A percentile compares a stretch with the other conserved stretches of the same genome.
Evolutionary conservation across 352 stramenopile species (phyloP).

Genomic region (Phytopythium oedochilum): DNA sequence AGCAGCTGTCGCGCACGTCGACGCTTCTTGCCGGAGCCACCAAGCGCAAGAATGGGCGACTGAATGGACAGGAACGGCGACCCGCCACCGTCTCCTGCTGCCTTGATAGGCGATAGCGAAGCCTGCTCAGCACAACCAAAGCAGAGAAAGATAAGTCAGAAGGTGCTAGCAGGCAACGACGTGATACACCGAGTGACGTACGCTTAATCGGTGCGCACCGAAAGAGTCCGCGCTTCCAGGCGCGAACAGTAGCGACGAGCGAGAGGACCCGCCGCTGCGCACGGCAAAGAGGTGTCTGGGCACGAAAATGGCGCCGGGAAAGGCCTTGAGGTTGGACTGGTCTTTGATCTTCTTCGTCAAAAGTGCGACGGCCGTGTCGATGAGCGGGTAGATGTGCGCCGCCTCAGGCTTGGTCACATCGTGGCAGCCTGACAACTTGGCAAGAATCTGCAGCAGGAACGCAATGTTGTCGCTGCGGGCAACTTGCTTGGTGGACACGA

Average conservation of each 20-base stretch:
- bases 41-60: slow-evolving; percentile 34
- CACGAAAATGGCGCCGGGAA: slow-evolving; percentile 79
- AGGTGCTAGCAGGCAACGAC: neutral
- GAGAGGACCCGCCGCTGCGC: neutral
- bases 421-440: slow-evolving; percentile 69
- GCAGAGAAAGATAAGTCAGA: slow-evolving; percentile 6
- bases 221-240: neutral
- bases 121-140: slow-evolving; percentile 25
- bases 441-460: slow-evolving; percentile 80
- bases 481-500: slow-evolving; percentile 46
- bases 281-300: slow-evolving; percentile 56
- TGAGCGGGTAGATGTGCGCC: slow-evolving; percentile 54
- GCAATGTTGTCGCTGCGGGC: slow-evolving; percentile 74
- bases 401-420: slow-evolving; percentile 38
- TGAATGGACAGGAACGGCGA: slow-evolving; percentile 54
- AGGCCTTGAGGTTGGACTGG: slow-evolving; percentile 78
- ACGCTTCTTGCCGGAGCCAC: slow-evolving; percentile 48
- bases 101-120: slow-evolving; percentile 75
- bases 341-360: slow-evolving; percentile 86
- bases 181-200: neutral
- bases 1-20: slow-evolving; percentile 14
- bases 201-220: neutral
- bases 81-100: slow-evolving; percentile 22
- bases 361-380: slow-evolving; percentile 46
- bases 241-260: neutral